Evolutionary conservation across 768 basidiomycete species (phyloP), one percentile per base, ranked within the genome.

Genomic region (Cystobasidium onofrii): DNA sequence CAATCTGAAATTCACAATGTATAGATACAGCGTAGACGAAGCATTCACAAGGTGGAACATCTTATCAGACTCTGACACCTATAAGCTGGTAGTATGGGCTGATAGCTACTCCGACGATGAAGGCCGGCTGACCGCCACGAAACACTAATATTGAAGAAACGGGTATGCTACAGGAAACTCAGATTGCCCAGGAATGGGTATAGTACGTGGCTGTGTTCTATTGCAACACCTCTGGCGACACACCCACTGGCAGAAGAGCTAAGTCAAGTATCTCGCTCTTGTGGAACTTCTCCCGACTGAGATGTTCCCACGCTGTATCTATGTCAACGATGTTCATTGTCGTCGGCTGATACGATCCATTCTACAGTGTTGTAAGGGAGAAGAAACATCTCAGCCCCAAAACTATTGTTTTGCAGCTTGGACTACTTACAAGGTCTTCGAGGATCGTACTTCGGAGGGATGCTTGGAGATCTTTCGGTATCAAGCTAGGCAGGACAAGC

Each of bases 391-490:
- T 39, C n/a, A n/a, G n/a, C n/a, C n/a, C n/a, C n/a, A n/a, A n/a
- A n/a, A n/a, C n/a, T n/a, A n/a, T n/a, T n/a, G n/a, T n/a, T n/a
- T n/a, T n/a, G n/a, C n/a, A n/a, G n/a, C 15, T 57, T 36, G 63
- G 17, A 7, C 25, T 7, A 64, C 63, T 34, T n/a, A 64, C 63
- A 2, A 64, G 31, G 25, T 64, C 63, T 12, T 64, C 63, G 15
- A 64, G 63, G 7, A 46, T 46, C 18, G 10, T 64, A 23, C 44
- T 64, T 4, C 63, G 63, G 1, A 64, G 44, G 3, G 27, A 15
- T 12, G 63, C 63, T 29, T 39, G 36, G 4, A 64, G 63, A 64
- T 64, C 63, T 27, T 17, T 41, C 10, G 63, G 63, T 41, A 64
- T 41, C 25, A 41, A 36, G 39, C 63, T 64, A 1, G 63, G 63